Evolutionary conservation across 805 yeast species (phyloP).

Genomic region (Suhomyces prunicola): DNA sequence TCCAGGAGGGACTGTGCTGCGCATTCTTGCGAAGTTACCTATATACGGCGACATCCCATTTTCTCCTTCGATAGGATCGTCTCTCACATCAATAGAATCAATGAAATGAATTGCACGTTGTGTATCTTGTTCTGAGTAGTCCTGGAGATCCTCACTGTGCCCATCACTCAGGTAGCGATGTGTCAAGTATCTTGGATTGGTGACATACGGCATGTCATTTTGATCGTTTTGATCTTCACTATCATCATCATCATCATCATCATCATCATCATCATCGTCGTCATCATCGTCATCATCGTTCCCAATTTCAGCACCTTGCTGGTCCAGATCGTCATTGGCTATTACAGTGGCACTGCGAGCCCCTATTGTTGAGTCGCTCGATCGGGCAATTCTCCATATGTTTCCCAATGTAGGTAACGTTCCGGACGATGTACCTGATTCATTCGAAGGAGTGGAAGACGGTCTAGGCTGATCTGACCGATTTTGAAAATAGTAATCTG

Average conservation of each 20-base stretch:
- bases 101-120: slow-evolving; percentile 8
- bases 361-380: background rate
- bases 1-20: background rate
- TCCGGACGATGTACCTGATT: background rate
- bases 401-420: background rate
- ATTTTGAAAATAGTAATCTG: slow-evolving; percentile 11
- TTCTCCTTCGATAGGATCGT: slow-evolving; percentile 3
- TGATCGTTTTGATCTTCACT: background rate
- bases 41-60: background rate
- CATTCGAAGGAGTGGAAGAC: background rate
- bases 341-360: background rate
- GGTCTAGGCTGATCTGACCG: background rate
- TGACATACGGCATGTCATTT: background rate
- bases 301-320: slow-evolving; percentile 5
- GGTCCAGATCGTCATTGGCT: background rate
- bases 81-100: slow-evolving; percentile 5
- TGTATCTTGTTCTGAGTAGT: background rate
- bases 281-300: slow-evolving; percentile 7
- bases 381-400: background rate
- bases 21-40: background rate
- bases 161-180: background rate
- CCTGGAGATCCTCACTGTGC: background rate
- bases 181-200: background rate
- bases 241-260: background rate
- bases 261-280: slow-evolving; percentile 6